A percentile compares a stretch with the other conserved stretches of the same genome.
These are phyloP conservation scores for Phalaenopsis equestris DNA, from an alignment of 106 monocot genomes.

Conservation along the genomic window DNA sequence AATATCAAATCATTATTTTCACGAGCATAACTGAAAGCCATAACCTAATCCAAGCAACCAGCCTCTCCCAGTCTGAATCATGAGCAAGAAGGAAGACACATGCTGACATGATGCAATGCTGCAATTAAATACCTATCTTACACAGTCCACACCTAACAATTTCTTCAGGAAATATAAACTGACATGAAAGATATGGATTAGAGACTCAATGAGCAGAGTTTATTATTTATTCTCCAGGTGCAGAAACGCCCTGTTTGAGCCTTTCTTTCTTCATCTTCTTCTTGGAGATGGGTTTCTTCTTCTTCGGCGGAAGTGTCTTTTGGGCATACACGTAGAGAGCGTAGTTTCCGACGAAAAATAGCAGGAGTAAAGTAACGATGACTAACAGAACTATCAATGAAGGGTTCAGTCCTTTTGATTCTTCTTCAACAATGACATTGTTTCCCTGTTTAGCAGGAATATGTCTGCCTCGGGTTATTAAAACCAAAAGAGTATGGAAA, in stretches of 20 bases:
- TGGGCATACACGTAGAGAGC: slow-evolving; percentile 10
- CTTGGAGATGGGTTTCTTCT: slow-evolving; percentile 16
- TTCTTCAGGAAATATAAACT: neutral
- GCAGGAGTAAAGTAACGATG: neutral
- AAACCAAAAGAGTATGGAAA: too few relatives aligned
- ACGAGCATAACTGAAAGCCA: too few relatives aligned
- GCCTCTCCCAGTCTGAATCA: too few relatives aligned
- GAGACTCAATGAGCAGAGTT: neutral
- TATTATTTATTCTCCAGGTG: slow-evolving; percentile 20
- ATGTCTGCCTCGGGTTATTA: neutral
- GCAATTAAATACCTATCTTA: neutral
- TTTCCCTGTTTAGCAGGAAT: slow-evolving; percentile 6
- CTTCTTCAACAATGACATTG: neutral
- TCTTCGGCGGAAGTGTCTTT: slow-evolving; percentile 7
- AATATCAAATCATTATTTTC: too few relatives aligned
- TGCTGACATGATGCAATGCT: too few relatives aligned
- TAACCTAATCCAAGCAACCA: too few relatives aligned
- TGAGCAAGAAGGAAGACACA: too few relatives aligned
- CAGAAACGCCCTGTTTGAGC: slow-evolving; percentile 15
- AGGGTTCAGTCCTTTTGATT: slow-evolving; percentile 9
- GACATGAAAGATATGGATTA: neutral
- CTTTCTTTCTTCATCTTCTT: slow-evolving; percentile 18
- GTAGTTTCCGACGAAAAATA: slow-evolving; percentile 14
- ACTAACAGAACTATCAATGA: slow-evolving; percentile 2
- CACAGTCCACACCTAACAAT: neutral